Percentiles rank a stretch among this genome's conserved stretches.
phyloP scores from a whole-genome alignment of 75 land plant species.

The Pinus tabuliformis region DNA sequence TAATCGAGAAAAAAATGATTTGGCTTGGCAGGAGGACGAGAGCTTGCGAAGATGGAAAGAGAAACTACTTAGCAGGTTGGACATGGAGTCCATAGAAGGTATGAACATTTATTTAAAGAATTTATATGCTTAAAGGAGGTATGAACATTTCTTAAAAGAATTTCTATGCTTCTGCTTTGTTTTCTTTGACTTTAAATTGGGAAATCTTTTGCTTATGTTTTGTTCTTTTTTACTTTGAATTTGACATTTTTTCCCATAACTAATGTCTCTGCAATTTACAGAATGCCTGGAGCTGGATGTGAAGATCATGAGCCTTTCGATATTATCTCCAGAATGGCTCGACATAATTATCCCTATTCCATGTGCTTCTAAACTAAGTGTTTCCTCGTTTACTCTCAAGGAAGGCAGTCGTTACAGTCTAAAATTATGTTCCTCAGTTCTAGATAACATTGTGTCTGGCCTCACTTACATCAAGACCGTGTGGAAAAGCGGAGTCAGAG shows the following conservation, averaged over 20 bases:
- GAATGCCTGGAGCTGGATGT: conserved; percentile 32
- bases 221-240: too few relatives aligned
- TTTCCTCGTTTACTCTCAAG: conserved; percentile 64
- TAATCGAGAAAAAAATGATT: too few relatives aligned
- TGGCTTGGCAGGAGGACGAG: conserved; percentile 39
- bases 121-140: neutral
- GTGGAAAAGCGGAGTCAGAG: conserved; percentile 84
- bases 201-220: too few relatives aligned
- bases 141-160: too few relatives aligned
- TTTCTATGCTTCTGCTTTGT: too few relatives aligned
- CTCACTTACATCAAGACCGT: conserved; percentile 74
- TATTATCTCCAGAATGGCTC: conserved; percentile 15
- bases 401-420: conserved; percentile 70
- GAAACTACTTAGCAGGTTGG: conserved; percentile 41
- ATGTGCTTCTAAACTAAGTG: conserved; percentile 36
- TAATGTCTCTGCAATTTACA: neutral
- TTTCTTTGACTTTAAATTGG: too few relatives aligned
- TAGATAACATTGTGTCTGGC: conserved; percentile 82
- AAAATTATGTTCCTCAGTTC: conserved; percentile 66
- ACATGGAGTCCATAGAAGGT: conserved; percentile 33
- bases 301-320: conserved; percentile 14
- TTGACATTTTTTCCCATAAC: too few relatives aligned
- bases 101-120: neutral
- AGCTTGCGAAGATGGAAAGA: conserved; percentile 63
- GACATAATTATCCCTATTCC: conserved; percentile 57